Evolutionary conservation across 306 rosid genomes (phyloP), one percentile per base, ranked within the genome.

Genomic region (Corylus heterophylla): DNA sequence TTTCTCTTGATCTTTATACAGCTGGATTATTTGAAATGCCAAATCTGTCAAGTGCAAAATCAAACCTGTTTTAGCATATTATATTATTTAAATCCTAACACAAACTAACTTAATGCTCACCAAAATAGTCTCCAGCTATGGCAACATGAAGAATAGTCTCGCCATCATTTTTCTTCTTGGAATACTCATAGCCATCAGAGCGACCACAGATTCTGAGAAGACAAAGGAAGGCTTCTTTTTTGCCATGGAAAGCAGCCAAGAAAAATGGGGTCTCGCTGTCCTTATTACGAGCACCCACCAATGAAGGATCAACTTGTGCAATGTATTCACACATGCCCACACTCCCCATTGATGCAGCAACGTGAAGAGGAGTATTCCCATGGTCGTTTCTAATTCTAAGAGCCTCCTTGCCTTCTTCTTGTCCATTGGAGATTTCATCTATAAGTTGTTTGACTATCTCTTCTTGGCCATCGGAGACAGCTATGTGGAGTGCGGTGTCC

Each of bases 231-330:
- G 88, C 89, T 0, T 76, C 17, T 61, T 73, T 87, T 59, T 75
- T 75, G 47, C 96, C 93, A 51, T 77, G 62, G 6, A 77, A 66
- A 45, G 83, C 91, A 0, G 92, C 91, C 80, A 84, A 37, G 80
- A 87, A 89, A 20, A 91, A 76, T 29, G 96, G 93, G 1, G 90
- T 89, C 85, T 87, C 96, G 0, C 85, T 84, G 0, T 82, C 85
- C 0, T n/a, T 7, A 80, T 91, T 91, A 1, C 69, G 78, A n/a
- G 20, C 2, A 35, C 44, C 44, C 22, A 91, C 69, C 74, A 82
- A 62, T 0, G 74, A 42, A 0, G 69, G 49, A 2, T 78, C 42
- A 0, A 0, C 22, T 0, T 0, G 2, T 4, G 87, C 92, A 10
- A 90, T 87, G 29, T 8, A n/a, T 3, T 48, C 3, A 71, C 92